Conservation (phyloP, 163 green algal genomes). For the Volvox carteri region DNA sequence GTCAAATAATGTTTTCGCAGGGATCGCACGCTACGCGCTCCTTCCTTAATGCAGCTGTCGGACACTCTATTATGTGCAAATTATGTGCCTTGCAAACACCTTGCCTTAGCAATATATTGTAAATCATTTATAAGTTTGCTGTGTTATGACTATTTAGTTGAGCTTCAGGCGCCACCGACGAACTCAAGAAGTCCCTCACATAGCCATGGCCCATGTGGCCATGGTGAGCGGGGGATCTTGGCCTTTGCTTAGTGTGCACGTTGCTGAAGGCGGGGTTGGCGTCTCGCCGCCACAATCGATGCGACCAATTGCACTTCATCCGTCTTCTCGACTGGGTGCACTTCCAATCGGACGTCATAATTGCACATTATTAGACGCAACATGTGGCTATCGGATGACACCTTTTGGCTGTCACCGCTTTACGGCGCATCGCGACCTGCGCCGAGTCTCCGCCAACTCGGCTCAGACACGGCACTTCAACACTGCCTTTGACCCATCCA, state of each 20-base stretch:
- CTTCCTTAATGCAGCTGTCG: too few relatives aligned
- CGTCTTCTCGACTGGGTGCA: too few relatives aligned
- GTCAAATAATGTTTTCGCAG: too few relatives aligned
- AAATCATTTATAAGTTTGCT: too few relatives aligned
- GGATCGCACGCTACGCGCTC: too few relatives aligned
- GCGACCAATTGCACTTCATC: background rate
- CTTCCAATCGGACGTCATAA: background rate
- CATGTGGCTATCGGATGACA: background rate
- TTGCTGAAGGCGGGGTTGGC: background rate
- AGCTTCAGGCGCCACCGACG: too few relatives aligned
- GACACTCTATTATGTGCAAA: too few relatives aligned
- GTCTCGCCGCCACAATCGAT: background rate
- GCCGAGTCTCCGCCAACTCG: background rate
- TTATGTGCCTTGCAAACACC: too few relatives aligned
- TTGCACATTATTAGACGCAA: background rate
- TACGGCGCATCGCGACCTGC: background rate
- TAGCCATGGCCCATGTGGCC: constrained; percentile 35
- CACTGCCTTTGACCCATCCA: constrained; percentile 20
- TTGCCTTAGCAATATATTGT: too few relatives aligned
- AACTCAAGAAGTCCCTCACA: too few relatives aligned
- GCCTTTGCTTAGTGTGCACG: background rate
- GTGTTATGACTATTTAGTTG: too few relatives aligned
- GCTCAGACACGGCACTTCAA: constrained; percentile 41
- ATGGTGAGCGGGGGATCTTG: background rate
- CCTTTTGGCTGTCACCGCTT: background rate